These are phyloP conservation scores for Podila clonocystis DNA, from an alignment of 192 early-diverging fungal genomes.

Conservation along the genomic window DNA sequence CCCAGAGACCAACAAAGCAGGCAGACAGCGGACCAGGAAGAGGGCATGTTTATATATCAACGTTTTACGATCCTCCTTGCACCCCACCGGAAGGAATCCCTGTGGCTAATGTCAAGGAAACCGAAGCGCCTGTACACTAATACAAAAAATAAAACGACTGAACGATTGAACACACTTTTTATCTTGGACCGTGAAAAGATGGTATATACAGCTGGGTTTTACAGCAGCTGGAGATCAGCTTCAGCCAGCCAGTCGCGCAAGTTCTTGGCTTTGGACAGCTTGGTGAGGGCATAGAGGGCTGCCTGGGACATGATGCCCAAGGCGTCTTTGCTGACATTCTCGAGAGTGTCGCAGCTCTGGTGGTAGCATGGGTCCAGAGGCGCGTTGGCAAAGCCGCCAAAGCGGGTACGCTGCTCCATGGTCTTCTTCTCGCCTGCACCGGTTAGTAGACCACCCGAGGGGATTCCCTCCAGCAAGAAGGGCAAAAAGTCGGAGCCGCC, in stretches of 20 bases:
- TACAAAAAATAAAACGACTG: too few species aligned
- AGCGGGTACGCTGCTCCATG: constrained; percentile 57
- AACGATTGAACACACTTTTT: too few species aligned
- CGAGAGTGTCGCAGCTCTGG: constrained; percentile 70
- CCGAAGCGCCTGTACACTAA: too few species aligned
- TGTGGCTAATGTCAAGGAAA: too few species aligned
- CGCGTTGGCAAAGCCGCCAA: constrained; percentile 71
- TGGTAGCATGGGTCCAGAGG: constrained; percentile 78
- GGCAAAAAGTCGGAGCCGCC: constrained; percentile 75
- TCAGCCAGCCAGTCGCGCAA: constrained; percentile 34
- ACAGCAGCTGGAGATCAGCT: constrained; percentile 1
- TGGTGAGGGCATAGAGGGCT: constrained; percentile 43
- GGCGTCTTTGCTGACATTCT: constrained; percentile 70
- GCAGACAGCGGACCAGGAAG: too few species aligned
- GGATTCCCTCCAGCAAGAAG: constrained; percentile 69
- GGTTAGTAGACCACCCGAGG: constrained; percentile 70
- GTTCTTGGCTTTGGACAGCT: constrained; percentile 28
- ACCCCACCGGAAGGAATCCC: too few species aligned
- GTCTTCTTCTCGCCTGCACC: constrained; percentile 72
- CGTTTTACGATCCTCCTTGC: too few species aligned
- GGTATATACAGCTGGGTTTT: neutral
- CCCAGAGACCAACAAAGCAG: too few species aligned
- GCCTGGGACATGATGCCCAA: constrained; percentile 52
- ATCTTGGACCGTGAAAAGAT: too few species aligned
- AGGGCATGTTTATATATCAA: too few species aligned